phyloP scores from a whole-genome alignment of 805 yeast species.

The Ogataea angusta region DNA sequence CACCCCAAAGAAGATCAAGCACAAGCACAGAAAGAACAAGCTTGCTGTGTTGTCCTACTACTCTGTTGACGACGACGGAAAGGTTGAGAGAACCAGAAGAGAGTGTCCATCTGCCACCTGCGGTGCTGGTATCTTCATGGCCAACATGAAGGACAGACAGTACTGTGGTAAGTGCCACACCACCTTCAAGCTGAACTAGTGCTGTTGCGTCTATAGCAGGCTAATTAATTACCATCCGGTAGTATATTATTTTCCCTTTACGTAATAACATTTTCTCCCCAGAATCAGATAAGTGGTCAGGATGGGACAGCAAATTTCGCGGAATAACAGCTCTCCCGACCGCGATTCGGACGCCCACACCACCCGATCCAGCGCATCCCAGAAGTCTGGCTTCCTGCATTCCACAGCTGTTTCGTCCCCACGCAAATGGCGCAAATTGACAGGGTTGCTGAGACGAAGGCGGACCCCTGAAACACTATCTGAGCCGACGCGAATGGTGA shows the following conservation, averaged over 20 bases:
- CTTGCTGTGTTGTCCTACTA: constrained; percentile 98
- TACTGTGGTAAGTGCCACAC: constrained; percentile 99
- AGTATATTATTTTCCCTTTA: neutral
- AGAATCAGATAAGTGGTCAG: constrained; percentile 7
- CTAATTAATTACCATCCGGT: neutral
- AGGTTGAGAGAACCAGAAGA: constrained; percentile 97
- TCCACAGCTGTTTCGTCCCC: neutral
- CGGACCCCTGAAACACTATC: neutral
- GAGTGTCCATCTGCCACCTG: constrained; percentile 91
- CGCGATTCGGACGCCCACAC: neutral
- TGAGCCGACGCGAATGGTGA: constrained; percentile 1
- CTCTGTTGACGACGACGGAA: constrained; percentile 98
- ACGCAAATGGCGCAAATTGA: constrained; percentile 7
- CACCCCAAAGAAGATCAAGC: constrained; percentile 99
- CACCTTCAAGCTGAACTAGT: constrained; percentile 62
- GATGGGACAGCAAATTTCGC: constrained; percentile 15
- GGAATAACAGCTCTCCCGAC: neutral
- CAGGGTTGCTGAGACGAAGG: constrained; percentile 9
- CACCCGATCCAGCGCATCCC: neutral
- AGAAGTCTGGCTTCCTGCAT: constrained; percentile 1
- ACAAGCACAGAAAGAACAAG: constrained; percentile 99
- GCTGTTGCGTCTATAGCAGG: neutral
- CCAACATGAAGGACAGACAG: constrained; percentile 97
- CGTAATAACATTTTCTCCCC: constrained; percentile 5
- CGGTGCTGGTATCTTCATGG: constrained; percentile 99